These are phyloP conservation scores for Camellia japonica DNA, from an alignment of 148 eudicot genomes.

Conservation along the genomic window DNA sequence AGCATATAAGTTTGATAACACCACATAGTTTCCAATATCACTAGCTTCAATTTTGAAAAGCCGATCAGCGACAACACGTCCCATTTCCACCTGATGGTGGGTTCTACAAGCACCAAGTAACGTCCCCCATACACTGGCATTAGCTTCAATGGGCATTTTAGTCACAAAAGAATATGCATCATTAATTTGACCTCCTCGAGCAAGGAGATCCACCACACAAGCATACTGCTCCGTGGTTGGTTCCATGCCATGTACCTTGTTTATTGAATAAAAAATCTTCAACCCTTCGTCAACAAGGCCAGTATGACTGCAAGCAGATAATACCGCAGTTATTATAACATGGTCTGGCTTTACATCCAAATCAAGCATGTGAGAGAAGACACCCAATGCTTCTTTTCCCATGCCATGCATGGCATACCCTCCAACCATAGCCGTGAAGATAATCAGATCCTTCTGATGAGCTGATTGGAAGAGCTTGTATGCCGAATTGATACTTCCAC, in stretches of 20 bases:
- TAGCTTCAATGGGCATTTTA: constrained; percentile 58
- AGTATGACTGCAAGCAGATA: constrained; percentile 77
- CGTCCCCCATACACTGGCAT: constrained; percentile 60
- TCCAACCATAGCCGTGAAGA: constrained; percentile 70
- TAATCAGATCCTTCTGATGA: constrained; percentile 48
- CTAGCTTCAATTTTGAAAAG: constrained; percentile 36
- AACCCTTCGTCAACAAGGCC: constrained; percentile 71
- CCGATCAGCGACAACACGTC: constrained; percentile 47
- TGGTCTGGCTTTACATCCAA: constrained; percentile 57
- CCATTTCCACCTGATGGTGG: constrained; percentile 55
- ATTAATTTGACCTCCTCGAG: constrained; percentile 57
- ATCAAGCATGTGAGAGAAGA: constrained; percentile 50
- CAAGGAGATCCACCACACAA: constrained; percentile 74
- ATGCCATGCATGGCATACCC: constrained; percentile 82
- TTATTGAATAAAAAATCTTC: constrained; percentile 55
- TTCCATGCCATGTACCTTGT: constrained; percentile 38
- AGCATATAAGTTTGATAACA: constrained; percentile 70
- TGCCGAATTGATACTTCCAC: constrained; percentile 51
- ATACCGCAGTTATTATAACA: constrained; percentile 49
- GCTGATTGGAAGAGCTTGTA: constrained; percentile 55
- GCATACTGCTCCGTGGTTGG: constrained; percentile 70
- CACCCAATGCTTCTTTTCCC: constrained; percentile 57
- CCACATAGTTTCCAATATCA: constrained; percentile 57
- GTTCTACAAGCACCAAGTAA: constrained; percentile 63
- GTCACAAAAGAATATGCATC: constrained; percentile 61